phyloP scores from a whole-genome alignment of 2,329 filamentous ascomycete genomes.

The Allantophomopsis cytisporea region DNA sequence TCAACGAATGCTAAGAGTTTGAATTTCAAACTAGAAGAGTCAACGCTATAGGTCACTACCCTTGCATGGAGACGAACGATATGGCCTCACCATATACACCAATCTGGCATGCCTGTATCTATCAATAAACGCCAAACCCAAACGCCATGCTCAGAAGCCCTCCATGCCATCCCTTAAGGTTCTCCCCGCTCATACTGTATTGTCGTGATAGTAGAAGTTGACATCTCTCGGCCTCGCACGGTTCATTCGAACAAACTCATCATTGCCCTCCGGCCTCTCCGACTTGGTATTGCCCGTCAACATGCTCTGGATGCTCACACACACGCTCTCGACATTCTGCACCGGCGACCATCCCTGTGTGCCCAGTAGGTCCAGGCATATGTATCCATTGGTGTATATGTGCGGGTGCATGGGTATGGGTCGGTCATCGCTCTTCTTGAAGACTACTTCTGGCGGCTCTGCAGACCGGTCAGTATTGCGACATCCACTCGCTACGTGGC shows the following conservation, averaged over 20 bases:
- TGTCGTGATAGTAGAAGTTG: constrained; percentile 88
- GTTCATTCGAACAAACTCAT: constrained; percentile 76
- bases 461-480: constrained; percentile 1
- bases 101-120: too few relatives aligned
- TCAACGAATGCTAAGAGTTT: too few relatives aligned
- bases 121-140: too few relatives aligned
- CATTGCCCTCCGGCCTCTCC: constrained; percentile 81
- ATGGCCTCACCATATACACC: too few relatives aligned
- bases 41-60: too few relatives aligned
- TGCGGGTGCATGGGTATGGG: constrained; percentile 90
- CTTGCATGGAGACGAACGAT: too few relatives aligned
- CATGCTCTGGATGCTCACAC: constrained; percentile 98
- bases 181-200: constrained; percentile 46
- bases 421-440: constrained; percentile 50
- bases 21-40: too few relatives aligned
- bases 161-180: too few relatives aligned
- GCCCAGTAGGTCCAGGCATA: constrained; percentile 88
- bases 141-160: too few relatives aligned
- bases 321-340: constrained; percentile 92
- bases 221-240: constrained; percentile 74
- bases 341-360: constrained; percentile 88
- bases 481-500: too few relatives aligned
- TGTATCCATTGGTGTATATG: constrained; percentile 97
- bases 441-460: constrained; percentile 94
- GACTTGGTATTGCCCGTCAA: constrained; percentile 87